Conservation (phyloP, 805 yeast genomes). For the Lipomyces kockii region DNA sequence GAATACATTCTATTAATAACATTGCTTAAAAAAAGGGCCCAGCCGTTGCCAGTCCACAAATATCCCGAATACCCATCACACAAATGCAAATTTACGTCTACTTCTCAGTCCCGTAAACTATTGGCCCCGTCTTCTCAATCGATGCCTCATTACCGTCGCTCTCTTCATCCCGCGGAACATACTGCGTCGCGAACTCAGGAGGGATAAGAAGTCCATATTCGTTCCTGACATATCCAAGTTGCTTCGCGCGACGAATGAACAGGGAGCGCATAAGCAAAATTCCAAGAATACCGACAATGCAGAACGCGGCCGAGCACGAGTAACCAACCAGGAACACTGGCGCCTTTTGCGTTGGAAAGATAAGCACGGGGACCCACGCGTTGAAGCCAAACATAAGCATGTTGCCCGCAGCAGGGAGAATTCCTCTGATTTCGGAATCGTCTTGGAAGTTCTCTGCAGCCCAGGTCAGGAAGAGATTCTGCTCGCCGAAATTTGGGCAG, state of each 20-base stretch:
- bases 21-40: too few relatives aligned
- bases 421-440: constrained; percentile 40
- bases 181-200: constrained; percentile 9
- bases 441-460: constrained; percentile 39
- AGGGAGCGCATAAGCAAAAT: constrained; percentile 7
- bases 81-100: too few relatives aligned
- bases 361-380: constrained; percentile 50
- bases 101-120: too few relatives aligned
- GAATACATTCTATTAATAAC: too few relatives aligned
- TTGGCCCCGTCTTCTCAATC: too few relatives aligned
- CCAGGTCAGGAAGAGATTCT: constrained; percentile 40
- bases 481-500: constrained; percentile 25
- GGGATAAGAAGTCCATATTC: constrained; percentile 16
- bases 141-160: too few relatives aligned
- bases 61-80: too few relatives aligned
- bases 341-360: constrained; percentile 46
- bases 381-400: constrained; percentile 43
- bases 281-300: not conserved
- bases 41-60: too few relatives aligned
- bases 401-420: constrained; percentile 44
- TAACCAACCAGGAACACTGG: constrained; percentile 40
- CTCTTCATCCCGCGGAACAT: too few relatives aligned
- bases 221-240: not conserved
- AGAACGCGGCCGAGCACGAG: not conserved
- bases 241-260: constrained; percentile 11